phyloP scores from a whole-genome alignment of 495 filamentous ascomycete genomes.

The Penicillium robsamsonii region DNA sequence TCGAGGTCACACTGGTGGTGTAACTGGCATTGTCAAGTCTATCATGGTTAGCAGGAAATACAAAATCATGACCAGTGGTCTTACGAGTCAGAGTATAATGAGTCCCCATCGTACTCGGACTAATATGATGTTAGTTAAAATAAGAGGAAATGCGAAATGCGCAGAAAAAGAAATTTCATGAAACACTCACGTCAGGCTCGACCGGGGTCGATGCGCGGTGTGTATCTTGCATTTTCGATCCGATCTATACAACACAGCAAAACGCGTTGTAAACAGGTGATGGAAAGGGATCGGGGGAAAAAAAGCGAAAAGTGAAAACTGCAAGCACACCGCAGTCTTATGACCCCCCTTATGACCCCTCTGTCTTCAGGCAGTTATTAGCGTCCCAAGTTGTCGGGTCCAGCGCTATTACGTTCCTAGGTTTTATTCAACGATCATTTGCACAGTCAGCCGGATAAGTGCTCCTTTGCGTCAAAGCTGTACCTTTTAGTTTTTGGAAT shows the following conservation, averaged over 20 bases:
- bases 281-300: constrained; percentile 4
- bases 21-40: constrained; percentile 33
- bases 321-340: constrained; percentile 26
- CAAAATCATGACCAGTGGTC: constrained; percentile 4
- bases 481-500: background rate
- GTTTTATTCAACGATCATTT: constrained; percentile 1
- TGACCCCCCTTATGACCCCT: constrained; percentile 17
- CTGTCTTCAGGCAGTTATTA: constrained; percentile 21
- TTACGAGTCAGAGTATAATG: constrained; percentile 34
- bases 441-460: background rate
- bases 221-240: constrained; percentile 10
- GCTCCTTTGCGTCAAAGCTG: background rate
- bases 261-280: background rate
- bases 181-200: constrained; percentile 35
- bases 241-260: background rate
- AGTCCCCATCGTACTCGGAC: constrained; percentile 30
- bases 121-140: constrained; percentile 11
- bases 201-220: constrained; percentile 19
- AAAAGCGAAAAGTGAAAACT: constrained; percentile 14
- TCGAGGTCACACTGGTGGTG: constrained; percentile 40
- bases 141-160: background rate
- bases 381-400: constrained; percentile 21
- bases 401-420: background rate
- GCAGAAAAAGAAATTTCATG: background rate
- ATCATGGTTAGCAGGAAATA: constrained; percentile 8